phyloP scores from a whole-genome alignment of 768 basidiomycete species.

The Chalciporus piperatus region DNA sequence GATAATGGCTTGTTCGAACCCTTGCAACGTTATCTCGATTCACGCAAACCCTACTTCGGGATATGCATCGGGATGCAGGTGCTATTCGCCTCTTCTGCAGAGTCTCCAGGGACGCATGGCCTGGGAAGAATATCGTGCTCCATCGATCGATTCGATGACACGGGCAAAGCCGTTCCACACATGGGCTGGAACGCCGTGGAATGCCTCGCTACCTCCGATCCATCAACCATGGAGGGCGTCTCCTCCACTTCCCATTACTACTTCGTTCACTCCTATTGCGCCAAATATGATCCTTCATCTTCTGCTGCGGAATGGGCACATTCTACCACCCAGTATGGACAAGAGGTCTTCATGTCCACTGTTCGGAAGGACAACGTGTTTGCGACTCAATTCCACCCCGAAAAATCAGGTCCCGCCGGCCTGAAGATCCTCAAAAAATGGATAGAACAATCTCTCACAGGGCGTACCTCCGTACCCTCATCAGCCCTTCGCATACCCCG shows the following conservation, averaged over 20 bases:
- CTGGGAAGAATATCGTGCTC: constrained; percentile 79
- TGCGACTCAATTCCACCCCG: constrained; percentile 95
- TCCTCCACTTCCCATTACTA: constrained; percentile 75
- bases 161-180: constrained; percentile 89
- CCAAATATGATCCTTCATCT: constrained; percentile 62
- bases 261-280: constrained; percentile 95
- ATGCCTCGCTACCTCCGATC: constrained; percentile 43
- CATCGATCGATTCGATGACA: constrained; percentile 70
- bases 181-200: constrained; percentile 95
- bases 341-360: constrained; percentile 83
- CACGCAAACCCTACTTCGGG: constrained; percentile 92
- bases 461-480: constrained; percentile 34
- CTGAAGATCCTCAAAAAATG: constrained; percentile 77
- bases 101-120: constrained; percentile 67
- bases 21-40: constrained; percentile 74
- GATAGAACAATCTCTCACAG: constrained; percentile 57
- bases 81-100: constrained; percentile 83
- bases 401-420: constrained; percentile 91
- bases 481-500: constrained; percentile 29
- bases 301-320: constrained; percentile 74
- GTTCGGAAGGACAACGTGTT: constrained; percentile 84
- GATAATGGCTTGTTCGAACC: constrained; percentile 76
- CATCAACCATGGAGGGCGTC: constrained; percentile 44
- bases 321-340: constrained; percentile 91
- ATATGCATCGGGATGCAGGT: constrained; percentile 99